Evolutionary conservation across 2,329 filamentous ascomycete genomes (phyloP).

Genomic region (Trichophyton simii): DNA sequence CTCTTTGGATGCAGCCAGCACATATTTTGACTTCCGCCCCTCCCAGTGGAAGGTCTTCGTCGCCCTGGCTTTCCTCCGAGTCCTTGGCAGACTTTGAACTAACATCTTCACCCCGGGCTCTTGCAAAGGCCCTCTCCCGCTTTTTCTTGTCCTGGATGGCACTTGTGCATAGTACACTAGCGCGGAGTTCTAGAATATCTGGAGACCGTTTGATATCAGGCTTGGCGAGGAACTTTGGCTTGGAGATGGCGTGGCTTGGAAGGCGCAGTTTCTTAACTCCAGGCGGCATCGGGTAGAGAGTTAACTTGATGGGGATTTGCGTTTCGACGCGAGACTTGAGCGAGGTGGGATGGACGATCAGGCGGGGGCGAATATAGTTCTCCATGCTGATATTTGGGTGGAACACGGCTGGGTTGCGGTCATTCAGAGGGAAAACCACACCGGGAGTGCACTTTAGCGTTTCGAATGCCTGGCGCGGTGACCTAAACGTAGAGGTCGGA

Average conservation of each 20-base stretch:
- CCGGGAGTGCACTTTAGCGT: conserved; percentile 18
- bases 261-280: conserved; percentile 73
- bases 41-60: conserved; percentile 62
- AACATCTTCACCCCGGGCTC: conserved; percentile 37
- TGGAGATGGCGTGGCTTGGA: conserved; percentile 82
- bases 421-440: conserved; percentile 11
- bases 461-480: conserved; percentile 25
- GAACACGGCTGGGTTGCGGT: conserved; percentile 20
- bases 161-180: conserved; percentile 79
- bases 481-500: conserved; percentile 26
- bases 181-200: conserved; percentile 67
- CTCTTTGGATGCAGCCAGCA: conserved; percentile 75
- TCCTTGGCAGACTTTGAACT: conserved; percentile 27
- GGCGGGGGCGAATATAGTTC: conserved; percentile 26
- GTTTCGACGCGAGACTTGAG: conserved; percentile 89
- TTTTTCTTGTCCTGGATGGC: conserved; percentile 66
- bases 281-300: conserved; percentile 59
- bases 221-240: conserved; percentile 78
- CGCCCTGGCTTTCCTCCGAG: conserved; percentile 44
- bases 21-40: conserved; percentile 94
- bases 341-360: conserved; percentile 55
- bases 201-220: conserved; percentile 47
- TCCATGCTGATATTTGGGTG: conserved; percentile 22
- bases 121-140: conserved; percentile 53
- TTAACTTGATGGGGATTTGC: conserved; percentile 80